Percentiles rank a stretch among this genome's conserved stretches.
Evolutionary conservation across 768 basidiomycete genomes (phyloP).

Genomic region (Russula lepida): DNA sequence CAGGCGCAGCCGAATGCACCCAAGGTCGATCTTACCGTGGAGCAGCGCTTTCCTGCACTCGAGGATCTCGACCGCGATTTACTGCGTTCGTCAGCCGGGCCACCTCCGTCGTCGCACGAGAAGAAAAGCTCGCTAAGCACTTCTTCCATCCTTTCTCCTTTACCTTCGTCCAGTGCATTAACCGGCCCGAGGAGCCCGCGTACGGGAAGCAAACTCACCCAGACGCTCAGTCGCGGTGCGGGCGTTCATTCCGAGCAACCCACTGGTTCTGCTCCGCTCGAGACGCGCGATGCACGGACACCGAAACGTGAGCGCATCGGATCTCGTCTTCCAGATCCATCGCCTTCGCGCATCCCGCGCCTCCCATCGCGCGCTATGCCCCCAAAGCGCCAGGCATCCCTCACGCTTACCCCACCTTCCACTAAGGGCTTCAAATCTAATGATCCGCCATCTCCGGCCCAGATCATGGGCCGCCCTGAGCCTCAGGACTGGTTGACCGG

Average conservation of each 20-base stretch:
- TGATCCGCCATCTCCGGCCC: constrained; percentile 23
- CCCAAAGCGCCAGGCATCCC: constrained; percentile 41
- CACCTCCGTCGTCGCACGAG: constrained; percentile 5
- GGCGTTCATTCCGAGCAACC: constrained; percentile 49
- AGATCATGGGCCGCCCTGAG: constrained; percentile 26
- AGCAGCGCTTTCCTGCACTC: constrained; percentile 78
- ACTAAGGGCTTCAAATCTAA: neutral
- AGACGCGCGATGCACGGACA: constrained; percentile 22
- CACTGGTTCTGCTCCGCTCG: constrained; percentile 46
- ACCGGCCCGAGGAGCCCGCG: neutral
- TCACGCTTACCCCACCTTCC: constrained; percentile 13
- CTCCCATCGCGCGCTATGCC: constrained; percentile 36
- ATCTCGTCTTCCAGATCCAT: constrained; percentile 15
- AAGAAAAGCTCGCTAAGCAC: neutral
- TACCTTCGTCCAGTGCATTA: neutral
- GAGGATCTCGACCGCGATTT: constrained; percentile 70
- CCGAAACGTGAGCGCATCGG: constrained; percentile 4
- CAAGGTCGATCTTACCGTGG: constrained; percentile 41
- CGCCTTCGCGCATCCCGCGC: constrained; percentile 20
- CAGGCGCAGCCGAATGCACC: constrained; percentile 20
- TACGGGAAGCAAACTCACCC: constrained; percentile 8
- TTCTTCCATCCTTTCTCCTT: neutral
- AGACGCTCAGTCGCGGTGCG: constrained; percentile 24
- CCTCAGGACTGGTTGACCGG: constrained; percentile 72
- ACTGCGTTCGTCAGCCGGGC: constrained; percentile 23